Base-by-base conservation (phyloP, 2,329 filamentous ascomycete species). In the Fusarium newnesense region DNA sequence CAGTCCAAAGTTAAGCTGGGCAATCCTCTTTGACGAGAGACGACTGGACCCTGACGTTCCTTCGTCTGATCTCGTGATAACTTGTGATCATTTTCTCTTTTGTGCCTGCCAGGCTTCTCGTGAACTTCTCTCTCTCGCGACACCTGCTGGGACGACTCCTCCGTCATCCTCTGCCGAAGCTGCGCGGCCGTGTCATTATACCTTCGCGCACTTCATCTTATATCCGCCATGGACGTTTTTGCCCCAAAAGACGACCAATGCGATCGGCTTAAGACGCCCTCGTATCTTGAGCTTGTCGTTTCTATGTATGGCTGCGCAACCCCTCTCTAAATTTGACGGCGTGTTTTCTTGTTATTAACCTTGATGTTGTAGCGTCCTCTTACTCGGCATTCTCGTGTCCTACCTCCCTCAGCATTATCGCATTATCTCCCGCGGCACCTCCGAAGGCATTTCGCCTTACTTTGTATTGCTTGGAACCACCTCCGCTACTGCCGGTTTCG, bases 391-490 rank as follows among this genome's bases (percentile, higher is more conserved):
- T 77, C 87, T 98, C 70, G 85, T 97, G 66, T 98, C 96, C 39
- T 99, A 99, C 84, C 88, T 98, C 5, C 96, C 96, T 2, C 96
- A 99, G 81, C 96, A 98, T 83, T 89, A 93, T 81, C 94, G 96
- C 78, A 98, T 99, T 83, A 94, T 97, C 75, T 87, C 89, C 44
- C 90, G 95, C 62, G 90, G 92, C 69, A 96, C 94, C 19, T 97
- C 96, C 28, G 96, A 97, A 81, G 96, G 96, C 70, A 95, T 99
- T 70, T 98, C 95, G 36, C 96, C 96, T 13, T 96, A 96, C 83
- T 99, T 97, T 80, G 91, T 99, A 73, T 89, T 98, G 4, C 90
- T 99, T n/a, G 96, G 96, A 68, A 94, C 93, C 32, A 96, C 96
- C 4, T 97, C 94, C 12, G 93, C 93, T 76, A 97, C 93, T 58